Conservation (phyloP, 371 early-diverging fungal genomes). For the Apophysomyces elegans region DNA sequence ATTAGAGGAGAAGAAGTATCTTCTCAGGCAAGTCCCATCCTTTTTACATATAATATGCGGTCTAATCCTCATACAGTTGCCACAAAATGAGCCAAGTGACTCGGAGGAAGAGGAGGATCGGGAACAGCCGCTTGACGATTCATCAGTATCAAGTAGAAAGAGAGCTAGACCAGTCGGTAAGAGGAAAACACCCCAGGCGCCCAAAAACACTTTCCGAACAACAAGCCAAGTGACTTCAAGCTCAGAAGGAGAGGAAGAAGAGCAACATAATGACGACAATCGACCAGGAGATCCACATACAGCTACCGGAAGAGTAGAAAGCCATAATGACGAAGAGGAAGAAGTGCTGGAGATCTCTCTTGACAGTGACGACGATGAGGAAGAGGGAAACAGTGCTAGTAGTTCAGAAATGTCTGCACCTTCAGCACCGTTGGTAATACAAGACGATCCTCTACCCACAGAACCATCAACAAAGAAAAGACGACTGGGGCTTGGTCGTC, state of each 20-base stretch:
- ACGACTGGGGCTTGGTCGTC: conserved; percentile 23
- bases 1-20: conserved; percentile 72
- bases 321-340: conserved; percentile 3
- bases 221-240: conserved; percentile 24
- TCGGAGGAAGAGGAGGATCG: conserved; percentile 18
- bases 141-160: conserved; percentile 3
- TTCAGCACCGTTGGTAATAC: not conserved
- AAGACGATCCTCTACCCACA: not conserved
- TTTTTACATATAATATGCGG: not conserved
- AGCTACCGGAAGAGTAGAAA: not conserved
- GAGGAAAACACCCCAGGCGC: not conserved
- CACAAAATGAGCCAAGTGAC: conserved; percentile 18
- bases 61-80: not conserved
- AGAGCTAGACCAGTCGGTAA: not conserved
- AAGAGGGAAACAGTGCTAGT: conserved; percentile 11
- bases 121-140: conserved; percentile 12
- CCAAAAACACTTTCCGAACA: conserved; percentile 14
- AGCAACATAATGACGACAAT: conserved; percentile 18
- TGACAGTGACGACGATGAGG: conserved; percentile 10
- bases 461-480: conserved; percentile 17
- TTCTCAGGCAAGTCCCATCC: conserved; percentile 60
- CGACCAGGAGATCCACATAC: not conserved
- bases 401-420: not conserved
- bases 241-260: conserved; percentile 31
- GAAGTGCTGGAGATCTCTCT: conserved; percentile 8